Conservation (phyloP, 1,284 basidiomycete genomes). For the Cutaneotrichosporon mucoides region DNA sequence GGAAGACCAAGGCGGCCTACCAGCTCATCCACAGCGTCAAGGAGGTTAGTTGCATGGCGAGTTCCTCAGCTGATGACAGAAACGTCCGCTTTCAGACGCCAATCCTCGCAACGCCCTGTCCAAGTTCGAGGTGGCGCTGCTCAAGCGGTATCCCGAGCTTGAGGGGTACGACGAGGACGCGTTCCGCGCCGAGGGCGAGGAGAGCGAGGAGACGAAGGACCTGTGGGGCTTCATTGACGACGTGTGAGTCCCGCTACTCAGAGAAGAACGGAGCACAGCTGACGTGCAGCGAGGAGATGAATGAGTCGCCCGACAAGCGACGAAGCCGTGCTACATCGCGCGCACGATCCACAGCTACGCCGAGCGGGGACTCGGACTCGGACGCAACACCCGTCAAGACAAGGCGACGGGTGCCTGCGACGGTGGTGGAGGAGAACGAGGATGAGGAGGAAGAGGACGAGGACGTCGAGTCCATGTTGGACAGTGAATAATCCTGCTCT, state of each 20-base stretch:
- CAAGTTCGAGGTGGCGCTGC: conserved; percentile 61
- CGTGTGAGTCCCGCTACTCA: conserved; percentile 32
- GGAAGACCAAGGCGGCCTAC: conserved; percentile 61
- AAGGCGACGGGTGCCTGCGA: background rate
- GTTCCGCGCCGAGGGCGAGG: conserved; percentile 32
- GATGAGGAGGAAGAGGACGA: conserved; percentile 16
- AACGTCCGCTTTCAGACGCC: conserved; percentile 67
- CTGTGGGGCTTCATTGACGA: conserved; percentile 46
- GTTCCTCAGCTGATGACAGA: conserved; percentile 49
- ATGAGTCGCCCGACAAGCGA: conserved; percentile 10
- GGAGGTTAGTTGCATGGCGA: conserved; percentile 53
- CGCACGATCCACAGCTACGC: conserved; percentile 3
- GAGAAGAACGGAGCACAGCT: background rate
- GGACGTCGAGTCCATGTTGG: conserved; percentile 25
- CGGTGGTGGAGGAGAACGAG: conserved; percentile 16
- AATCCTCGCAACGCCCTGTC: conserved; percentile 65
- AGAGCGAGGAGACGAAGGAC: conserved; percentile 26
- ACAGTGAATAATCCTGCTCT: conserved; percentile 6
- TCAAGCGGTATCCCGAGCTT: conserved; percentile 60
- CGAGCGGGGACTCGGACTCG: conserved; percentile 7
- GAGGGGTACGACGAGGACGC: conserved; percentile 65
- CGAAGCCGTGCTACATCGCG: conserved; percentile 12
- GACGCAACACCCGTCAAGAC: conserved; percentile 16
- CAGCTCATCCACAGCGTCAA: conserved; percentile 60
- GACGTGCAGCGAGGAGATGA: conserved; percentile 3